phyloP scores from a whole-genome alignment of 176 grass and related monocot species.

The Musa troglodytarum region DNA sequence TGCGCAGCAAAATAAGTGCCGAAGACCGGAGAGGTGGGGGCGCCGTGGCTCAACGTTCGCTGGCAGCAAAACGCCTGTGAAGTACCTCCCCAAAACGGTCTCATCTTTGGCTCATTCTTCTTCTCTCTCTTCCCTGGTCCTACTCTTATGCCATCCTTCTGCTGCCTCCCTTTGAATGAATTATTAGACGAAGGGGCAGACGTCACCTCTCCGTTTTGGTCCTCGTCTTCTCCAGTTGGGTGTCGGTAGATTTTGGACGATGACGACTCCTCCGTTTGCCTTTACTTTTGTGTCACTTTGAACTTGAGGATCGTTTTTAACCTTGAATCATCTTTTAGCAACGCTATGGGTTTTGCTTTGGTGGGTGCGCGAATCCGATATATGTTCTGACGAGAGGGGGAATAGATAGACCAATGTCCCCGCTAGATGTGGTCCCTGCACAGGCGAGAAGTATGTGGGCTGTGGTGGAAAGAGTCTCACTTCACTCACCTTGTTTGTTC shows the following conservation, averaged over 20 bases:
- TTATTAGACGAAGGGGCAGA: neutral
- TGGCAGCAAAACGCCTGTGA: neutral
- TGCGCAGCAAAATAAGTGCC: neutral
- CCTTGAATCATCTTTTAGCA: neutral
- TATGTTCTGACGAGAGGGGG: no score
- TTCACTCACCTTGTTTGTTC: neutral
- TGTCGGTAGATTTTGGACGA: neutral
- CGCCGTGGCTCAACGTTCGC: neutral
- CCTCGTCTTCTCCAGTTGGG: neutral
- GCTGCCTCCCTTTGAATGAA: neutral
- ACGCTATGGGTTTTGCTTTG: neutral
- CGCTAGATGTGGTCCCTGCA: neutral
- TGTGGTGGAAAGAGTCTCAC: no score
- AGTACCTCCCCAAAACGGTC: neutral
- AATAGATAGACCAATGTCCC: neutral
- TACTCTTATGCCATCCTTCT: neutral
- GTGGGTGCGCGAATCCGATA: no score
- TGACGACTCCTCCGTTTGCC: neutral
- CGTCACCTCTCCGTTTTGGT: neutral
- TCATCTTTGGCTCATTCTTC: neutral
- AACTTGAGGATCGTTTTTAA: neutral
- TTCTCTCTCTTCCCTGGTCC: neutral
- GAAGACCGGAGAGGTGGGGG: neutral
- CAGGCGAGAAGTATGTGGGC: neutral
- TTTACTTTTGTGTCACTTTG: neutral